Evolutionary conservation across 345 rosid species (phyloP), one percentile per base, ranked within the genome.

Genomic region (Populus euphratica): DNA sequence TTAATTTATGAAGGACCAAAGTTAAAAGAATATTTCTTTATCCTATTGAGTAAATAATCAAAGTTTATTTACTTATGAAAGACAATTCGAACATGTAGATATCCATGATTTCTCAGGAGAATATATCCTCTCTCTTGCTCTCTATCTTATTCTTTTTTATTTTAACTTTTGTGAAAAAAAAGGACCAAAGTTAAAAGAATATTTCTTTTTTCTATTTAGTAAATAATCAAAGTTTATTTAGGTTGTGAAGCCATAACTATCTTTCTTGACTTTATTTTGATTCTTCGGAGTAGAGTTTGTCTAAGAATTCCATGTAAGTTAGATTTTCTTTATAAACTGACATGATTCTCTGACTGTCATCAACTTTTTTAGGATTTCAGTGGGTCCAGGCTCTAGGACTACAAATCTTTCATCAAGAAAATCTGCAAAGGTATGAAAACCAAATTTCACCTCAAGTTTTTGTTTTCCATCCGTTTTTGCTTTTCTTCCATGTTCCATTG

Each of bases 371-470:
- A 88, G 94, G 87, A 78, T 84, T 75, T 84, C 88, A 50, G 77
- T 64, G 43, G 79, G 83, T 76, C 52, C 88, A 44, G 79, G 73
- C 78, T 78, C 76, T 59, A 88, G 78, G 81, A 75, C 81, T 76
- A 77, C 61, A 81, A 80, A 74, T 78, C 41, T 56, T 72, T 63
- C 87, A 68, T 70, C 84, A 61, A 85, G 84, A 86, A 88, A 76
- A 80, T 73, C 82, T 83, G 85, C 74, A 44, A 78, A 64, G 91
- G 94, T 92, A 85, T 56, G 84, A 66, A 80, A 65, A 43, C 31
- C 20, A 64, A 62, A 70, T 12, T 23, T 20, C 79, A 47, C 52
- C 64, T 72, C 35, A 33, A 72, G 20, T 13, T 68, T 64, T 38
- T 82, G 56, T 68, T 52, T 47, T 47, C 59, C 20, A 8, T 6